phyloP scores from a whole-genome alignment of 345 rosid genomes.

The Salix purpurea region DNA sequence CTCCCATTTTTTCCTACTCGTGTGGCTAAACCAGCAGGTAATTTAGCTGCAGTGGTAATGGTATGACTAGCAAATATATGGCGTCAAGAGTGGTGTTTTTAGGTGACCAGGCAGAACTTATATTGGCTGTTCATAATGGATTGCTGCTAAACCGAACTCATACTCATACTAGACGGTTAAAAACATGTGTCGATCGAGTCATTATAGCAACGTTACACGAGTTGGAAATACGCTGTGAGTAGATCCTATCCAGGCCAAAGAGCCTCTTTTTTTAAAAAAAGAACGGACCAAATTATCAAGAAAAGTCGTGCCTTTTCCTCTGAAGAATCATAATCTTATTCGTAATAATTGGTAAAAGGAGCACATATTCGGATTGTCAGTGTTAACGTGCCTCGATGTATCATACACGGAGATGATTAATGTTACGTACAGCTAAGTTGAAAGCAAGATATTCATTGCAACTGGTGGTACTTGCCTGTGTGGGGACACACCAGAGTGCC shows the following conservation, averaged over 20 bases:
- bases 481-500: constrained; percentile 5
- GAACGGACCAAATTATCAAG: background rate
- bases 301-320: background rate
- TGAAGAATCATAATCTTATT: background rate
- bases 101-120: background rate
- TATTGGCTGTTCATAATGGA: background rate
- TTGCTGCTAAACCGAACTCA: background rate
- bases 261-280: background rate
- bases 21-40: background rate
- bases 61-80: background rate
- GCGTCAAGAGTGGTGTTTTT: background rate
- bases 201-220: background rate
- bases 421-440: background rate
- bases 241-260: background rate
- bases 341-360: background rate
- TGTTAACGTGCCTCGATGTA: background rate
- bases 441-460: constrained; percentile 21
- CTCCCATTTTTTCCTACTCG: background rate
- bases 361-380: background rate
- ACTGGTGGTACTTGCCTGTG: background rate
- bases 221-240: background rate
- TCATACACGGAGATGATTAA: background rate
- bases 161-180: background rate
- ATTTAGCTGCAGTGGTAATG: background rate
- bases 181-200: background rate